Conservation (phyloP, 371 early-diverging fungal genomes). For the Coemansia sp. region DNA sequence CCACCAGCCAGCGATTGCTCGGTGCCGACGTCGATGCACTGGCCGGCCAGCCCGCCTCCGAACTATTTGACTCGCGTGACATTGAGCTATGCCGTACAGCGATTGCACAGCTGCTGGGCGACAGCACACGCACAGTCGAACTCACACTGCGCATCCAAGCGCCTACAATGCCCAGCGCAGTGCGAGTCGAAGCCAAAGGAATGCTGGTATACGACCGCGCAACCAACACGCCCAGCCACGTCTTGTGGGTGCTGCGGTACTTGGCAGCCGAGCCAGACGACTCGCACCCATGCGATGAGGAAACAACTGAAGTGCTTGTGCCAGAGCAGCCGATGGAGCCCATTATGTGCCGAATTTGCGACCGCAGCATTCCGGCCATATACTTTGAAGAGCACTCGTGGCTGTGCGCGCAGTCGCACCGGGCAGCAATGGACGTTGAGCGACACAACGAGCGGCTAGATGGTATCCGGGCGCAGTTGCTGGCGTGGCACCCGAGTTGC, state of each 20-base stretch:
- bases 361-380: conserved; percentile 56
- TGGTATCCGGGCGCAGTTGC: conserved; percentile 50
- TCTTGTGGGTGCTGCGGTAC: conserved; percentile 74
- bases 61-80: conserved; percentile 53
- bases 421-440: conserved; percentile 59
- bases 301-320: not conserved
- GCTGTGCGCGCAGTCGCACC: conserved; percentile 60
- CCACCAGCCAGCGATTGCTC: conserved; percentile 35
- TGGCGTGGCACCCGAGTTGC: conserved; percentile 50
- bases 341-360: conserved; percentile 66
- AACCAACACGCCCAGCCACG: conserved; percentile 68
- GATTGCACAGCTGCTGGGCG: conserved; percentile 63
- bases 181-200: conserved; percentile 83
- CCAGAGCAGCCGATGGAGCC: conserved; percentile 18
- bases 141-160: conserved; percentile 62
- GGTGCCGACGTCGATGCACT: conserved; percentile 31
- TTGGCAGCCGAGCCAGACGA: not conserved
- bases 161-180: conserved; percentile 35
- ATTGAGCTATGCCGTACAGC: conserved; percentile 66
- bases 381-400: conserved; percentile 62
- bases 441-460: conserved; percentile 59
- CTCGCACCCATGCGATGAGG: not conserved
- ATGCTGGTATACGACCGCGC: conserved; percentile 82
- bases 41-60: conserved; percentile 33
- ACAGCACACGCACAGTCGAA: conserved; percentile 75